Evolutionary conservation across 768 basidiomycete species (phyloP).

Genomic region (Termitomyces eurrhizus): DNA sequence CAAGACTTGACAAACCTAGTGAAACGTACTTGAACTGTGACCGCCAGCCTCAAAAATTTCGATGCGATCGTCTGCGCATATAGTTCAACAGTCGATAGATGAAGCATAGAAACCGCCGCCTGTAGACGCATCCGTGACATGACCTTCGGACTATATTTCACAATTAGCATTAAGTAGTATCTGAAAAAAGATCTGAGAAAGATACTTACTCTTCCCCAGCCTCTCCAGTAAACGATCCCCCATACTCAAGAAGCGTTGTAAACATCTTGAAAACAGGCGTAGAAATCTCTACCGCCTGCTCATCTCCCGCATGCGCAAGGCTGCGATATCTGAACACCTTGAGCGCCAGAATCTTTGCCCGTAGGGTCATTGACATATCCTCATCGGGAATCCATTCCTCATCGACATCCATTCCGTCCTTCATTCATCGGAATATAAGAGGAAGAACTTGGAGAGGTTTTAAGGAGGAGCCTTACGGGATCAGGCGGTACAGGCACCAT

Average conservation of each 20-base stretch:
- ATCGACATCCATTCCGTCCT: constrained; percentile 59
- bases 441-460: background rate
- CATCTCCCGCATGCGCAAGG: constrained; percentile 58
- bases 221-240: constrained; percentile 54
- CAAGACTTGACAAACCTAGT: background rate
- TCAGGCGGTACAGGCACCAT: constrained; percentile 49
- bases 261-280: constrained; percentile 78
- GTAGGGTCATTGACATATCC: constrained; percentile 51
- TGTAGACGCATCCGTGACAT: constrained; percentile 80
- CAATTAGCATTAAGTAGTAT: constrained; percentile 1
- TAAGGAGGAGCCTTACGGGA: constrained; percentile 34
- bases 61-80: constrained; percentile 56
- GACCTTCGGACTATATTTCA: constrained; percentile 44
- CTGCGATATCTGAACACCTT: constrained; percentile 83
- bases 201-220: constrained; percentile 43
- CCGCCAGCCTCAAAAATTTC: constrained; percentile 66
- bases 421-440: constrained; percentile 5
- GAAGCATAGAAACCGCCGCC: constrained; percentile 76
- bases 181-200: background rate
- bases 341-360: constrained; percentile 69
- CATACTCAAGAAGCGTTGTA: constrained; percentile 60
- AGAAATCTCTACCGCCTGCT: constrained; percentile 61
- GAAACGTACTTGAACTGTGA: constrained; percentile 70
- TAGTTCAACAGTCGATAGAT: constrained; percentile 56
- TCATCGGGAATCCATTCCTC: constrained; percentile 79